Evolutionary conservation across 2,329 filamentous ascomycete species (phyloP).

Genomic region (Aspergillus felis): DNA sequence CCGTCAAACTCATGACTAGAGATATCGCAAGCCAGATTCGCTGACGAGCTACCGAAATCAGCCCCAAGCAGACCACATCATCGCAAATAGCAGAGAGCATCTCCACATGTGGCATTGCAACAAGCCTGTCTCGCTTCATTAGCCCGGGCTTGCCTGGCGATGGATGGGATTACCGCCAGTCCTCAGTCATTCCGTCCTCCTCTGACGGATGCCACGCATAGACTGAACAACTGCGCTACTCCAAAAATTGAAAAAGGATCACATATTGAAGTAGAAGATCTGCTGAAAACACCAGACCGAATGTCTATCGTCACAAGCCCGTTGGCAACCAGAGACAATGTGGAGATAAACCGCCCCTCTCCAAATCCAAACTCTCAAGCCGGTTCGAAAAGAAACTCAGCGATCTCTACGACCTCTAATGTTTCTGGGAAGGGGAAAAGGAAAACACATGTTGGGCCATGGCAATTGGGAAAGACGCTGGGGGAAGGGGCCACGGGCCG

Average conservation of each 20-base stretch:
- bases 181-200: slow-evolving; percentile 32
- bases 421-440: slow-evolving; percentile 52
- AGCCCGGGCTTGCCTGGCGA: slow-evolving; percentile 18
- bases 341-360: slow-evolving; percentile 53
- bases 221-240: slow-evolving; percentile 44
- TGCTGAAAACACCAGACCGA: slow-evolving; percentile 20
- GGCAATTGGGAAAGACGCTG: slow-evolving; percentile 84
- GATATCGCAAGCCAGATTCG: not conserved
- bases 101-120: slow-evolving; percentile 11
- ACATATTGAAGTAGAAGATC: slow-evolving; percentile 10
- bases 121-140: slow-evolving; percentile 1
- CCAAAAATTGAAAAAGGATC: slow-evolving; percentile 13
- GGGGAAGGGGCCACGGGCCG: slow-evolving; percentile 86
- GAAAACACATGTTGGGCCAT: slow-evolving; percentile 82
- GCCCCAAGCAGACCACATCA: not conserved
- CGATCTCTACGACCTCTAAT: slow-evolving; percentile 55
- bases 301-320: slow-evolving; percentile 27
- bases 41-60: not conserved
- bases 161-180: slow-evolving; percentile 16
- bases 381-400: slow-evolving; percentile 49
- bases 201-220: slow-evolving; percentile 47
- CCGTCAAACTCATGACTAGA: not conserved
- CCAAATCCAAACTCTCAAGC: slow-evolving; percentile 47
- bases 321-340: slow-evolving; percentile 20
- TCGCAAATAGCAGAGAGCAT: too few species aligned